These are phyloP conservation scores for Tulasnella sp. DNA, from an alignment of 768 basidiomycete species.

Conservation along the genomic window DNA sequence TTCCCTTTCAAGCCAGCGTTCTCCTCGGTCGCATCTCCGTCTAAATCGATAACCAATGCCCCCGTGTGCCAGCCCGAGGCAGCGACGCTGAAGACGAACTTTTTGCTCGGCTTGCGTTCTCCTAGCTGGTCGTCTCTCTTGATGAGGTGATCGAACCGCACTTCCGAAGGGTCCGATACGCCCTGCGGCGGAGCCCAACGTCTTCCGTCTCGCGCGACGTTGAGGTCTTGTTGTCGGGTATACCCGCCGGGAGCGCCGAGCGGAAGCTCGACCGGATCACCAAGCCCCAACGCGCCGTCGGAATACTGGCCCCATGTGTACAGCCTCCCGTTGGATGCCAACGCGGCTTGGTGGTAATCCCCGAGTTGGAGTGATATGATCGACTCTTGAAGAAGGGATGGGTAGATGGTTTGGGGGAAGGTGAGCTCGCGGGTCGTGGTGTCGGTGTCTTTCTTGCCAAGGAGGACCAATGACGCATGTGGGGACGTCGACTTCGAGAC, in stretches of 20 bases:
- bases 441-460: slow-evolving; percentile 55
- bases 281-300: slow-evolving; percentile 81
- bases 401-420: slow-evolving; percentile 53
- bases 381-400: slow-evolving; percentile 70
- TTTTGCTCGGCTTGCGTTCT: slow-evolving; percentile 54
- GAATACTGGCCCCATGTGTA: slow-evolving; percentile 82
- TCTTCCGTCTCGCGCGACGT: slow-evolving; percentile 38
- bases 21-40: slow-evolving; percentile 41
- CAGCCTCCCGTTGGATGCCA: slow-evolving; percentile 75
- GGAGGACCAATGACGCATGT: slow-evolving; percentile 69
- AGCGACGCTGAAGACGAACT: slow-evolving; percentile 78
- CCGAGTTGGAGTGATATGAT: slow-evolving; percentile 89
- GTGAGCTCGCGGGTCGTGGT: slow-evolving; percentile 51
- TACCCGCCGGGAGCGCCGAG: slow-evolving; percentile 66
- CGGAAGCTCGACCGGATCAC: slow-evolving; percentile 63
- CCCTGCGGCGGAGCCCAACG: slow-evolving; percentile 45
- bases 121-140: slow-evolving; percentile 43
- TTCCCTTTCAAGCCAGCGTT: background rate
- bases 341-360: slow-evolving; percentile 89
- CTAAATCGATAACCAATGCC: slow-evolving; percentile 82
- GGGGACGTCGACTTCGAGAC: slow-evolving; percentile 49
- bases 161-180: slow-evolving; percentile 66
- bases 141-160: slow-evolving; percentile 56
- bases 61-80: slow-evolving; percentile 93
- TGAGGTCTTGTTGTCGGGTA: slow-evolving; percentile 46